These are phyloP conservation scores for Nasturtium officinale DNA, from an alignment of 345 rosid genomes.

Conservation along the genomic window DNA sequence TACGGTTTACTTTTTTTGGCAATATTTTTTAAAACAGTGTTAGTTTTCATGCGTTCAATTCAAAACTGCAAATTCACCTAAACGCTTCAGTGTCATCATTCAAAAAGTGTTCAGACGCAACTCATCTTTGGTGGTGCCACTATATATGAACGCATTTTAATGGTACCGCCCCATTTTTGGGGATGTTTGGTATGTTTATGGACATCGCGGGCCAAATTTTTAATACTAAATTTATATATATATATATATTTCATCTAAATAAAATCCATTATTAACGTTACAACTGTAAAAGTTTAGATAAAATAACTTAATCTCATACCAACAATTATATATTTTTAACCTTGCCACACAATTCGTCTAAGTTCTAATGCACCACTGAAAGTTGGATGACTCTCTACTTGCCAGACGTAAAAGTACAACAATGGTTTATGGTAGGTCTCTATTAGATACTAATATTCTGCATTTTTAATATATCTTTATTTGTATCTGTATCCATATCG, in stretches of 20 bases:
- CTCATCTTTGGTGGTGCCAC: not conserved
- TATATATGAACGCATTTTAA: not conserved
- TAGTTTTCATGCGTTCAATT: not conserved
- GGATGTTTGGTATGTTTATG: not conserved
- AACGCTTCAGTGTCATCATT: too few species aligned
- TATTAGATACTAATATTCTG: too few species aligned
- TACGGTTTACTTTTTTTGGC: slow-evolving; percentile 17
- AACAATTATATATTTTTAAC: not conserved
- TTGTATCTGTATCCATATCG: too few species aligned
- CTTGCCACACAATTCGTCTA: not conserved
- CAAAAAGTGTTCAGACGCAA: slow-evolving; percentile 7
- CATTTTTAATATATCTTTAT: not conserved
- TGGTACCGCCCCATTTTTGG: not conserved
- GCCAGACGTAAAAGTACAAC: not conserved
- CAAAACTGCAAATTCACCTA: slow-evolving; percentile 8
- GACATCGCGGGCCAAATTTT: not conserved
- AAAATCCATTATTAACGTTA: not conserved
- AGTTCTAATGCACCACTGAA: too few species aligned
- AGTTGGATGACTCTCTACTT: not conserved
- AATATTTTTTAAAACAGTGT: not conserved
- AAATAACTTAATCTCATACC: not conserved
- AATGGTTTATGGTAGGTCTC: too few species aligned
- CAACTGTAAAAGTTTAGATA: not conserved
- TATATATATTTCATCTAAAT: not conserved
- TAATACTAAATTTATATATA: not conserved